Base-by-base conservation (phyloP, 2,329 filamentous ascomycete species). In the Penicillium thymicola region DNA sequence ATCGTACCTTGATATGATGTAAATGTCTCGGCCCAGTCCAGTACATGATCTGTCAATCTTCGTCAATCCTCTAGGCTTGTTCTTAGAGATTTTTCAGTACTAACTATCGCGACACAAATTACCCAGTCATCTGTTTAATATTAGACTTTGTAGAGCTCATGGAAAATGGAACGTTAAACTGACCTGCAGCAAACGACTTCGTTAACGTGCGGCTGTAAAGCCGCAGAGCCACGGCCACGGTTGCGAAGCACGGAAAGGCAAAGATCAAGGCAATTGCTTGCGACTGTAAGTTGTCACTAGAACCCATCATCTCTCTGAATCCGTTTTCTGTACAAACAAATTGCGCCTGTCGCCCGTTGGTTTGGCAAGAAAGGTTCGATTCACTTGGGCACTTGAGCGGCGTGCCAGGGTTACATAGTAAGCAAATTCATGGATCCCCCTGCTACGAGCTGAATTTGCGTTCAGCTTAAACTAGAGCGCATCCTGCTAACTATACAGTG, bases 11-110 rank as follows among this genome's bases (percentile, higher is more conserved):
- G 54, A 46, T 61, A 61, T 9, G 60, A 57, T 2, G 60, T 63
- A 13, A 50, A 54, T 1, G 59, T 63, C 49, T 63, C 60, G 18
- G 54, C 59, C 60, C 59, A 63, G 11, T 63, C 60, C 59, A 63
- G 11, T 63, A 63, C 16, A 63, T 37, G 41, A 52, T 57, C 56
- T 63, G 23, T 44, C 54, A 14, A 60, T 63, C 25, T 58, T 25
- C 54, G 32, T 60, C 53, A 63, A 55, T 58, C 53, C 23, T 59
- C 54, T 43, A 25, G 11, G 38, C 11, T 30, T 36, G 28, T 34
- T 18, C 21, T 41, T 34, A 27, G 25, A 14, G 8, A 23, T 3
- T 8, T 11, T 8, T 13, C 3, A 5, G 14, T 16, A 50, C 47
- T 50, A 18, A 50, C 47, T 6, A 50, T 41, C 4, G 47, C 47